phyloP scores from a whole-genome alignment of 345 rosid species.

The Eutrema yunnanense region DNA sequence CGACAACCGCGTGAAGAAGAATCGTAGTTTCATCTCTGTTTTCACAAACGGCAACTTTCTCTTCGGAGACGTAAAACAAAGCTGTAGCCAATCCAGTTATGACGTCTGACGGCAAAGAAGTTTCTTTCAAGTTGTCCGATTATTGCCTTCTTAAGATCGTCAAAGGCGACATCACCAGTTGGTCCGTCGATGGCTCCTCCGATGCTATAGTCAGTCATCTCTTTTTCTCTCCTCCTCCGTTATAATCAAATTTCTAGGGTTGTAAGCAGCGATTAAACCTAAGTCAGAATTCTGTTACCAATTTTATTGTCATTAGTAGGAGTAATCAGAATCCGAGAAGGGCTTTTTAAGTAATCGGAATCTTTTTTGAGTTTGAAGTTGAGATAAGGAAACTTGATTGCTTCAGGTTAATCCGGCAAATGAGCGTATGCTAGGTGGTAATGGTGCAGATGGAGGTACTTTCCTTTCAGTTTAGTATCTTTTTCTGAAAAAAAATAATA shows the following conservation, averaged over 20 bases:
- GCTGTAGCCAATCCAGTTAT: conserved; percentile 9
- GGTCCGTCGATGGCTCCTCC: conserved; percentile 74
- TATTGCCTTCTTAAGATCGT: conserved; percentile 47
- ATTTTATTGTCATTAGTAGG: neutral
- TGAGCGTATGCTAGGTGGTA: conserved; percentile 82
- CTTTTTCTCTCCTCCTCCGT: neutral
- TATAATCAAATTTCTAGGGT: neutral
- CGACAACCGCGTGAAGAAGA: conserved; percentile 7
- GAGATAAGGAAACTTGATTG: neutral
- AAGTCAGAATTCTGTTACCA: neutral
- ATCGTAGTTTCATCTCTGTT: conserved; percentile 13
- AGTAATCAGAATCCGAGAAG: neutral
- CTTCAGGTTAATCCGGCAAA: conserved; percentile 78
- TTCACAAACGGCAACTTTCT: neutral
- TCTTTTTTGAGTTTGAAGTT: neutral
- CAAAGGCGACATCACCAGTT: conserved; percentile 72
- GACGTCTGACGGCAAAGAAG: conserved; percentile 25
- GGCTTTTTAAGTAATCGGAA: no score
- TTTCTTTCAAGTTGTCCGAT: conserved; percentile 43
- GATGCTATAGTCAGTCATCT: conserved; percentile 63
- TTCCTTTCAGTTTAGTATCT: neutral
- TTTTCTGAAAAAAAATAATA: neutral
- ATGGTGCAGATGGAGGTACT: conserved; percentile 91
- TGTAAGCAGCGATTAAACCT: neutral
- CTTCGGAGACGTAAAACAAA: neutral